Base-by-base conservation (phyloP, 2,329 filamentous ascomycete genomes). In the Pseudogymnoascus sp. region DNA sequence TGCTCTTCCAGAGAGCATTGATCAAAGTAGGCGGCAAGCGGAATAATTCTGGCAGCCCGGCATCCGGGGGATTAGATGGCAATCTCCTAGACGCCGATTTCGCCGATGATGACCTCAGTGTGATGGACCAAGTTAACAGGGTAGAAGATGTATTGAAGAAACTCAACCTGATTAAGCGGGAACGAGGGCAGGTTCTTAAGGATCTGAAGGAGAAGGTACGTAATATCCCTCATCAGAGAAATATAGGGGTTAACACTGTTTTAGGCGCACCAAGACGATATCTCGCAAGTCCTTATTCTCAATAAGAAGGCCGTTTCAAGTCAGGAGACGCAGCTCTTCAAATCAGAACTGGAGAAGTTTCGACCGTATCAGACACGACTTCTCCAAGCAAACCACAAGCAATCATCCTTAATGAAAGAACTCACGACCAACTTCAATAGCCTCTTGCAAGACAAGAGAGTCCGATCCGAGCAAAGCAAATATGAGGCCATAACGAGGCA, bases 291-390 rank as follows among this genome's bases (percentile, higher is more conserved):
- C 11, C 81, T 99, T 65, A 99, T 99, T 63, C 79, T 99, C 64
- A 99, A 99, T 80, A 97, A 97, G 74, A 99, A 97, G 76, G 89
- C 91, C 1, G 93, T 97, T 71, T 84, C 91, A 18, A 96, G 91
- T 71, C 93, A 94, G 70, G 94, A 99, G 74, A 87, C 82, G 11
- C 91, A 96, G 71, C 82, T 99, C 2, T 99, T 99, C 77, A 90
- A 97, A 73, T 87, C 91, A 14, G 94, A 99, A 75, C 81, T 99
- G n/a, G 93, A 97, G 76, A 99, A 99, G 75, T 99, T 97, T 77
- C 82, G 92, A 44, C 89, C 92, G 28, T 91, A 97, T 70, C 94
- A 97, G 73, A 96, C 89, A 70, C 87, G 94, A 35, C 83, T 99
- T 14, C 78, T 96, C 7, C 92, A 97, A 74, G 92, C 94, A 12